Conservation (phyloP, 805 yeast genomes). For the Schizosaccharomyces japonicus region DNA sequence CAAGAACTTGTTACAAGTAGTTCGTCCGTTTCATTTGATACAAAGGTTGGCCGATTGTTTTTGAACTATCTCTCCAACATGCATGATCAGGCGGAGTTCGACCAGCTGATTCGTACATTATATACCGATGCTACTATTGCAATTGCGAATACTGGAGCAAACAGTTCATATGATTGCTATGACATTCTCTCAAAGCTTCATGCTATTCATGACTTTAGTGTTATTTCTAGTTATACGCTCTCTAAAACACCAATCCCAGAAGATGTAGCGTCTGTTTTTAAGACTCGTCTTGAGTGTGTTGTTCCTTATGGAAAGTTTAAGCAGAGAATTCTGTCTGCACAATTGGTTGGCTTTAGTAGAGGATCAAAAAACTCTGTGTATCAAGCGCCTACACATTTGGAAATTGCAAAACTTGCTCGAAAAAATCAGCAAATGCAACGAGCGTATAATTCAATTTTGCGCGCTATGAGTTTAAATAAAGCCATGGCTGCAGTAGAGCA, state of each 20-base stretch:
- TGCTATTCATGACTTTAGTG: not conserved
- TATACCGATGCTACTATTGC: not conserved
- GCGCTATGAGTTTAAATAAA: slow-evolving; percentile 21
- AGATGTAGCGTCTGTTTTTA: not conserved
- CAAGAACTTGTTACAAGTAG: not conserved
- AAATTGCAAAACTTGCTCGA: slow-evolving; percentile 41
- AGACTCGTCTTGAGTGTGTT: not conserved
- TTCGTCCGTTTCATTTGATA: not conserved
- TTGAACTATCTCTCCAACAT: not conserved
- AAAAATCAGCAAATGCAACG: slow-evolving; percentile 44
- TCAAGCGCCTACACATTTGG: slow-evolving; percentile 29
- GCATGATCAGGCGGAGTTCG: not conserved
- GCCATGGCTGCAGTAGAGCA: slow-evolving; percentile 28
- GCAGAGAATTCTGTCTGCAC: not conserved
- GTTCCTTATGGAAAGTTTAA: not conserved
- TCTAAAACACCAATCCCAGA: not conserved
- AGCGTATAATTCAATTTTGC: slow-evolving; percentile 42
- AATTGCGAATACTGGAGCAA: not conserved
- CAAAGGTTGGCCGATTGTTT: not conserved
- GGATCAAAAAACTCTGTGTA: not conserved
- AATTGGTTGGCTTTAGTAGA: not conserved
- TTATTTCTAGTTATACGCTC: not conserved
- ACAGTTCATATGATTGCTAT: not conserved
- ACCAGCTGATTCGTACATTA: not conserved
- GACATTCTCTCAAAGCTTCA: slow-evolving; percentile 2